These are phyloP conservation scores for Rosa lucieae DNA, from an alignment of 306 rosid species.

Conservation along the genomic window DNA sequence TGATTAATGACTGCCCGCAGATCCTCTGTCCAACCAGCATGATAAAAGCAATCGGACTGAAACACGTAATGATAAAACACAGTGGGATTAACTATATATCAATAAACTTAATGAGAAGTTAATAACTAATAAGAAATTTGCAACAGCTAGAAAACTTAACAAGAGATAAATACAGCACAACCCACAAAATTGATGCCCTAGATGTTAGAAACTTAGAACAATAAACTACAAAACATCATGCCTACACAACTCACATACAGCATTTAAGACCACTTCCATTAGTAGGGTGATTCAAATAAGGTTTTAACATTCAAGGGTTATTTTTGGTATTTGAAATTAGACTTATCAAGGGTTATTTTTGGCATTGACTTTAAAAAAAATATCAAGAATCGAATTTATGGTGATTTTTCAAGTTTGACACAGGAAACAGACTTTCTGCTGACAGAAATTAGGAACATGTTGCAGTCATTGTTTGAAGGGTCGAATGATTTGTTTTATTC, in stretches of 20 bases:
- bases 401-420: too few relatives aligned
- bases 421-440: too few relatives aligned
- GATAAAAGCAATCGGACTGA: constrained; percentile 95
- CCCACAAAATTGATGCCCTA: background rate
- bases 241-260: background rate
- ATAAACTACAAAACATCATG: background rate
- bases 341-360: too few relatives aligned
- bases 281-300: too few relatives aligned
- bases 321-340: too few relatives aligned
- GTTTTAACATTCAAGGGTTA: too few relatives aligned
- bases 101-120: constrained; percentile 7
- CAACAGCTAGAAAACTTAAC: background rate
- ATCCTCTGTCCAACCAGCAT: constrained; percentile 99
- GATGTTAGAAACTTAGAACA: background rate
- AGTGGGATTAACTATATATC: background rate
- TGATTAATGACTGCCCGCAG: constrained; percentile 59
- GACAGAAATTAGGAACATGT: too few relatives aligned
- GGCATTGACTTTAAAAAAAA: too few relatives aligned
- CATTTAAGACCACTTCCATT: background rate
- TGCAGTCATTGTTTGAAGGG: too few relatives aligned
- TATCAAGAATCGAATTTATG: too few relatives aligned
- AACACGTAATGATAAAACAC: constrained; percentile 31
- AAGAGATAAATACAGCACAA: background rate
- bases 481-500: too few relatives aligned
- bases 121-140: background rate